phyloP scores from a whole-genome alignment of 164 flowering plant genomes.

The Aristolochia californica region DNA sequence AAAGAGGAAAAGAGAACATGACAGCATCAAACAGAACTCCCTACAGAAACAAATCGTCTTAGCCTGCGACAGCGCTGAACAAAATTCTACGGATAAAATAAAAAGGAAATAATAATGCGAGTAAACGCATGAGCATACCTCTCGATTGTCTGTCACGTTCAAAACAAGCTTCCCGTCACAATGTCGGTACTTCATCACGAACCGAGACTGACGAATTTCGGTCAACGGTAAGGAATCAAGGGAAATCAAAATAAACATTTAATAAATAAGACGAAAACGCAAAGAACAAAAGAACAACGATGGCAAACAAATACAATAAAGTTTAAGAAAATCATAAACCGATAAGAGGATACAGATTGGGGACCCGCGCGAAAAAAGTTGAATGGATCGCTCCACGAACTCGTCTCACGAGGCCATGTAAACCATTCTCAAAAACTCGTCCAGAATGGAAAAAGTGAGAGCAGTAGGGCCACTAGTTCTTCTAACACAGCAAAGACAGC shows the following conservation, averaged over 20 bases:
- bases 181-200: slow-evolving; percentile 73
- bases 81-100: not conserved
- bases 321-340: not conserved
- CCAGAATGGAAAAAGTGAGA: no score
- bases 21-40: no score
- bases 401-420: slow-evolving; percentile 90
- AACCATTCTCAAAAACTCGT: slow-evolving; percentile 38
- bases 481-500: no score
- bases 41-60: no score
- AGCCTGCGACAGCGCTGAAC: no score
- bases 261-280: not conserved
- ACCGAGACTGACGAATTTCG: slow-evolving; percentile 45
- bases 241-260: not conserved
- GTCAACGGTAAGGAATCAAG: slow-evolving; percentile 5
- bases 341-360: slow-evolving; percentile 36
- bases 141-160: slow-evolving; percentile 84
- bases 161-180: slow-evolving; percentile 94
- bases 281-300: not conserved
- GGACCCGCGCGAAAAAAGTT: slow-evolving; percentile 83
- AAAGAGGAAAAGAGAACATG: no score
- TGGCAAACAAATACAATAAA: not conserved
- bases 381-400: slow-evolving; percentile 81
- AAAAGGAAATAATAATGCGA: not conserved
- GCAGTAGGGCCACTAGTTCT: no score
- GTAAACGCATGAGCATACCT: slow-evolving; percentile 29